Percentiles rank a stretch among this genome's conserved stretches.
Evolutionary conservation across 306 rosid species (phyloP).

Genomic region (Lagenaria siceraria): DNA sequence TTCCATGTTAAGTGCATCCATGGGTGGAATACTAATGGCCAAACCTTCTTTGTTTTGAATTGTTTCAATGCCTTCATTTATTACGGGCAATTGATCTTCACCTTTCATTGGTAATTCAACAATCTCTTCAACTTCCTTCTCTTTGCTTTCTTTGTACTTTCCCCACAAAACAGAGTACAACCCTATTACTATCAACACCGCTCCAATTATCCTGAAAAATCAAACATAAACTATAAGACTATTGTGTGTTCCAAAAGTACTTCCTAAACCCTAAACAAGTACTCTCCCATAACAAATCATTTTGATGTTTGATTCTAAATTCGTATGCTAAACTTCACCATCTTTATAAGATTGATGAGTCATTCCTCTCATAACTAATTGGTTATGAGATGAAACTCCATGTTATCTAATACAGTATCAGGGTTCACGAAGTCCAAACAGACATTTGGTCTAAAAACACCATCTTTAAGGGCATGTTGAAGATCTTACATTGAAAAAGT

Average conservation of each 20-base stretch:
- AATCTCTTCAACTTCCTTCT: background rate
- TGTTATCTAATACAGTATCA: no score
- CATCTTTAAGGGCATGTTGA: no score
- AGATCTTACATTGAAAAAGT: no score
- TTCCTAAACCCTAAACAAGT: no score
- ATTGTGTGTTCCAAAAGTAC: background rate
- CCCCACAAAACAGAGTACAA: conserved; percentile 11
- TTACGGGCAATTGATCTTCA: background rate
- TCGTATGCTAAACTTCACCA: no score
- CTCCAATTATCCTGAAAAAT: conserved; percentile 9
- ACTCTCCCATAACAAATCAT: no score
- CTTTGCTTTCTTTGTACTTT: conserved; percentile 1
- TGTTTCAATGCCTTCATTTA: background rate
- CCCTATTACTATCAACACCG: conserved; percentile 3
- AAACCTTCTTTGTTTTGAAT: conserved; percentile 1
- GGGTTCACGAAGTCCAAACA: no score
- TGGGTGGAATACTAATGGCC: background rate
- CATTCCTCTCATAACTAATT: no score
- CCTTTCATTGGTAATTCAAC: background rate
- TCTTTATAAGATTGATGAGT: no score
- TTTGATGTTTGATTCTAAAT: background rate
- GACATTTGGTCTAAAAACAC: no score
- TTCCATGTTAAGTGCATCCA: background rate
- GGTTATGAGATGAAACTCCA: no score
- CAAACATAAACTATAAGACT: background rate